Conservation (phyloP, 106 monocot species). For the Allium fistulosum region DNA sequence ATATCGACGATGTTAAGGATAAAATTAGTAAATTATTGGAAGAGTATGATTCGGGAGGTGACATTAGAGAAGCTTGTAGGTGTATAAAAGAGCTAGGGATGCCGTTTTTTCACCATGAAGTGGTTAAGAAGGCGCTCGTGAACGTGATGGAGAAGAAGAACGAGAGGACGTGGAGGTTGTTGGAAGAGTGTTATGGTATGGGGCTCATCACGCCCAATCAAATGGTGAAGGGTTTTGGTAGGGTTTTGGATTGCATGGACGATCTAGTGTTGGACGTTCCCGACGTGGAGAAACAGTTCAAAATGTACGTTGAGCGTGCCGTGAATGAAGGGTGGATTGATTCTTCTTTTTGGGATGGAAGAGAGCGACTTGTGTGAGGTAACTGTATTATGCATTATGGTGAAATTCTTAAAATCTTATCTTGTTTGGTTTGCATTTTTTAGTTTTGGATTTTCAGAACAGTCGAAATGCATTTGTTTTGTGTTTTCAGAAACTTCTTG, state of each 20-base stretch:
- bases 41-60: slow-evolving; percentile 70
- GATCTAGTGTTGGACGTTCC: slow-evolving; percentile 66
- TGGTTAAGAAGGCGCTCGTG: slow-evolving; percentile 68
- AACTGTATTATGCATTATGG: too few species aligned
- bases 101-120: slow-evolving; percentile 90
- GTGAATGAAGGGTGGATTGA: slow-evolving; percentile 52
- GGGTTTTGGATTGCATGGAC: slow-evolving; percentile 51
- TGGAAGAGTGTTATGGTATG: slow-evolving; percentile 27
- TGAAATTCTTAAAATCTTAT: too few species aligned
- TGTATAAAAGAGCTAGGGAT: slow-evolving; percentile 79
- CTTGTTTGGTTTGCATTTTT: too few species aligned
- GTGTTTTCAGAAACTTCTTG: too few species aligned
- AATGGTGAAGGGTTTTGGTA: slow-evolving; percentile 67
- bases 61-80: slow-evolving; percentile 54
- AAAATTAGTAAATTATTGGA: slow-evolving; percentile 61
- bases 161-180: slow-evolving; percentile 35
- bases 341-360: slow-evolving; percentile 19
- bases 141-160: slow-evolving; percentile 67
- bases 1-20: slow-evolving; percentile 63
- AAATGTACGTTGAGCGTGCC: slow-evolving; percentile 35
- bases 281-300: slow-evolving; percentile 37
- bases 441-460: too few species aligned
- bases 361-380: too few species aligned
- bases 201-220: slow-evolving; percentile 63
- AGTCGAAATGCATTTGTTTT: too few species aligned